phyloP scores from a whole-genome alignment of 345 rosid species.

The Hibiscus trionum region DNA sequence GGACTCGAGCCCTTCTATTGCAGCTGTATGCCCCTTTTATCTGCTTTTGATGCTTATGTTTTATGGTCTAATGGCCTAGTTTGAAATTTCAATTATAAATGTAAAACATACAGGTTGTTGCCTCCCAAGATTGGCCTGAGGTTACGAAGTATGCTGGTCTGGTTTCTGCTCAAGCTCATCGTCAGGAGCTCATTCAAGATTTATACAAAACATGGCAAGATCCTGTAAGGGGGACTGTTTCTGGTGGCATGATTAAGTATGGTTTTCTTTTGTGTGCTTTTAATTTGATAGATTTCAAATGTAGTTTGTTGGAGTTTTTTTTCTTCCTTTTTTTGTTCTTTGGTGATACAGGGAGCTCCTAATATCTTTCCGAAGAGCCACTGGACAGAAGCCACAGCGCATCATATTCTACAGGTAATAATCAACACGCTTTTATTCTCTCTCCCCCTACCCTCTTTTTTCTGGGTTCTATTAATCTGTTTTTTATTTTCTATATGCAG shows the following conservation, averaged over 20 bases:
- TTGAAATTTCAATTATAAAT: neutral
- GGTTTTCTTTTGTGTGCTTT: constrained; percentile 6
- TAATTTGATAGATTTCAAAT: neutral
- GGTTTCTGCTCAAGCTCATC: constrained; percentile 98
- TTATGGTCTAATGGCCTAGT: neutral
- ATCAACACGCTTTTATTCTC: neutral
- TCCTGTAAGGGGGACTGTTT: constrained; percentile 75
- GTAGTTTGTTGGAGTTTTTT: neutral
- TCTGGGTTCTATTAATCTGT: neutral
- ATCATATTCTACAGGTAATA: constrained; percentile 86
- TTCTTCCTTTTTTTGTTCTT: neutral
- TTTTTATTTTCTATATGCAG: constrained; percentile 25
- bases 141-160: constrained; percentile 91
- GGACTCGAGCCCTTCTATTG: constrained; percentile 97
- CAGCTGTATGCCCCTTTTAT: constrained; percentile 53
- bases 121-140: constrained; percentile 99
- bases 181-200: constrained; percentile 98
- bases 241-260: constrained; percentile 99
- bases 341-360: constrained; percentile 65
- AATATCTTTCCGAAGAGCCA: constrained; percentile 85
- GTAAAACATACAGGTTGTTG: constrained; percentile 58
- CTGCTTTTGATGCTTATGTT: neutral
- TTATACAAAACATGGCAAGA: constrained; percentile 90
- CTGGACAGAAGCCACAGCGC: constrained; percentile 89
- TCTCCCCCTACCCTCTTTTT: neutral